Conservation (phyloP, 768 basidiomycete genomes). For the Tulasnella sp. region DNA sequence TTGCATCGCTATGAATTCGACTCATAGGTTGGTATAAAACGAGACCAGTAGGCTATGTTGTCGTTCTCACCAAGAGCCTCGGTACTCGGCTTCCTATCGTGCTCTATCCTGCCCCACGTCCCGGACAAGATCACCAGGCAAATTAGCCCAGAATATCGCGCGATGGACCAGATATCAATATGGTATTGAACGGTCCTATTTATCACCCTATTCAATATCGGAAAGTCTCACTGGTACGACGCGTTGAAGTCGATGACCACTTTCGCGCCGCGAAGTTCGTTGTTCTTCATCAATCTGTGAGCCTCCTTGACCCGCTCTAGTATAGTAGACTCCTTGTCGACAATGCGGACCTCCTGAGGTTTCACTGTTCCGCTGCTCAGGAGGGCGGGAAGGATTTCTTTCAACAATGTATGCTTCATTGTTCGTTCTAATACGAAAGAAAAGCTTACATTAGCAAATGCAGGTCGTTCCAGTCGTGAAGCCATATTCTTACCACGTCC, state of each 20-base stretch:
- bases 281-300: not conserved
- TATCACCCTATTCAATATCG: too few relatives aligned
- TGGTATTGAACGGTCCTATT: too few relatives aligned
- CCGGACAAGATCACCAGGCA: too few relatives aligned
- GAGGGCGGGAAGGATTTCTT: not conserved
- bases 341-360: not conserved
- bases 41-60: not conserved
- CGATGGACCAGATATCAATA: too few relatives aligned
- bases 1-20: not conserved
- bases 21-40: not conserved
- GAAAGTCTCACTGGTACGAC: not conserved
- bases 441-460: not conserved
- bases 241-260: not conserved
- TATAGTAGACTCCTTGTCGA: not conserved
- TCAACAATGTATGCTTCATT: not conserved
- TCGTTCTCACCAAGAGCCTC: not conserved
- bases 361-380: not conserved
- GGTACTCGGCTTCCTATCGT: too few relatives aligned
- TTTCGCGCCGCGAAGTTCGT: not conserved
- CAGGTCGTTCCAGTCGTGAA: not conserved
- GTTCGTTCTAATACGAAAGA: not conserved
- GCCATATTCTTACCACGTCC: not conserved
- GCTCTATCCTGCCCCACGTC: too few relatives aligned
- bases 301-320: slow-evolving; percentile 1
- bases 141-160: too few relatives aligned